Percentiles rank a stretch among this genome's conserved stretches.
Conservation (phyloP, 257 asterid genomes). For the Osmanthus fragrans region DNA sequence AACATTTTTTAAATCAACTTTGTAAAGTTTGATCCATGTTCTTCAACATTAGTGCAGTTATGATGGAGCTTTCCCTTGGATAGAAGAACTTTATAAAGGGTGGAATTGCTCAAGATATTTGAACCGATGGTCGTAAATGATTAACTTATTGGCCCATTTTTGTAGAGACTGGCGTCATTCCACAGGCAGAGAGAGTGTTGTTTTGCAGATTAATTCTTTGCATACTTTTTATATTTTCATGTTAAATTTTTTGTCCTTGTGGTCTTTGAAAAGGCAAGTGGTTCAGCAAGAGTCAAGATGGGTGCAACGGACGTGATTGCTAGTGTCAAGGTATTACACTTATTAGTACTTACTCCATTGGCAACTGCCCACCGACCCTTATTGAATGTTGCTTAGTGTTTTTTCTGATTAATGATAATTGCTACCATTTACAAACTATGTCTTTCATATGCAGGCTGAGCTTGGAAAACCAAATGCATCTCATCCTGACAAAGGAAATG, state of each 20-base stretch:
- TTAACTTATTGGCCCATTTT: slow-evolving; percentile 64
- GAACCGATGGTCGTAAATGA: slow-evolving; percentile 82
- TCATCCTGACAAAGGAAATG: slow-evolving; percentile 81
- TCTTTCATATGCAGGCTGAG: slow-evolving; percentile 67
- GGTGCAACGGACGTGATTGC: slow-evolving; percentile 93
- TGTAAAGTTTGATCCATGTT: slow-evolving; percentile 4
- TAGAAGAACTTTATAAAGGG: slow-evolving; percentile 73
- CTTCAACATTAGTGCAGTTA: slow-evolving; percentile 37
- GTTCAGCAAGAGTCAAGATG: slow-evolving; percentile 86
- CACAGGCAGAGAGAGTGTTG: slow-evolving; percentile 56
- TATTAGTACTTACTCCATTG: slow-evolving; percentile 7
- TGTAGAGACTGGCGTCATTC: slow-evolving; percentile 78
- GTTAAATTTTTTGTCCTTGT: slow-evolving; percentile 23
- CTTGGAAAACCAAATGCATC: slow-evolving; percentile 76
- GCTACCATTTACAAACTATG: neutral
- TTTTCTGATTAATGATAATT: neutral
- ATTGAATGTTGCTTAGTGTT: slow-evolving; percentile 1
- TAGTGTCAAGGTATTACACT: slow-evolving; percentile 66
- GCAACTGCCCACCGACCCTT: neutral
- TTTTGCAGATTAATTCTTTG: neutral
- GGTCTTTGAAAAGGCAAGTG: slow-evolving; percentile 69
- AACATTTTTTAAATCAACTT: neutral
- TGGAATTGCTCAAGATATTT: slow-evolving; percentile 85
- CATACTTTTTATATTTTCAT: neutral
- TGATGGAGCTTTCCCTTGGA: slow-evolving; percentile 82